Conservation (phyloP, 805 yeast genomes). For the Ogataea paradorogensis region DNA sequence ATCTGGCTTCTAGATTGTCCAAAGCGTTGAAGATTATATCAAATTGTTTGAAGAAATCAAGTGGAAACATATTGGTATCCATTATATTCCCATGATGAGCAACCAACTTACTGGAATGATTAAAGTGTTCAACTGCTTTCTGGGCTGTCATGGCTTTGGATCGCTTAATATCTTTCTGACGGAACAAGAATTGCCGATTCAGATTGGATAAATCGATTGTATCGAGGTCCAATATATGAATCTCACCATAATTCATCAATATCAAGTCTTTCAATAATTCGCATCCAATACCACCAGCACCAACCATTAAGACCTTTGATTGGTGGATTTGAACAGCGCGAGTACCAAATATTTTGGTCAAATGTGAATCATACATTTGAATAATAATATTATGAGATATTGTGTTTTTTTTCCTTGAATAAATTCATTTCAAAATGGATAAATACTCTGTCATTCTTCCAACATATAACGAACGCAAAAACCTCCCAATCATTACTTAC, state of each 20-base stretch:
- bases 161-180: constrained; percentile 85
- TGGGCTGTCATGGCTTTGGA: constrained; percentile 85
- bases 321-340: constrained; percentile 30
- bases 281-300: constrained; percentile 97
- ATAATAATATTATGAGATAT: neutral
- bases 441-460: constrained; percentile 76
- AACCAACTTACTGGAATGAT: constrained; percentile 57
- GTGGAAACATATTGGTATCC: constrained; percentile 67
- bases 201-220: constrained; percentile 90
- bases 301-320: constrained; percentile 73
- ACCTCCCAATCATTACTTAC: constrained; percentile 67
- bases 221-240: constrained; percentile 91
- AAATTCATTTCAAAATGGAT: constrained; percentile 23
- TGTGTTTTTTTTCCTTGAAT: neutral
- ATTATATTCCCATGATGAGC: constrained; percentile 88
- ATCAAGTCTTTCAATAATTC: constrained; percentile 81
- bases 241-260: constrained; percentile 77
- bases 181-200: constrained; percentile 88
- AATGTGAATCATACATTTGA: constrained; percentile 28
- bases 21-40: constrained; percentile 84
- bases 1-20: constrained; percentile 89
- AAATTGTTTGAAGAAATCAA: constrained; percentile 76
- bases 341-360: constrained; percentile 44
- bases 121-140: constrained; percentile 74
- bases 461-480: constrained; percentile 71